phyloP scores from a whole-genome alignment of 2,329 filamentous ascomycete species.

The Xylaria multiplex region DNA sequence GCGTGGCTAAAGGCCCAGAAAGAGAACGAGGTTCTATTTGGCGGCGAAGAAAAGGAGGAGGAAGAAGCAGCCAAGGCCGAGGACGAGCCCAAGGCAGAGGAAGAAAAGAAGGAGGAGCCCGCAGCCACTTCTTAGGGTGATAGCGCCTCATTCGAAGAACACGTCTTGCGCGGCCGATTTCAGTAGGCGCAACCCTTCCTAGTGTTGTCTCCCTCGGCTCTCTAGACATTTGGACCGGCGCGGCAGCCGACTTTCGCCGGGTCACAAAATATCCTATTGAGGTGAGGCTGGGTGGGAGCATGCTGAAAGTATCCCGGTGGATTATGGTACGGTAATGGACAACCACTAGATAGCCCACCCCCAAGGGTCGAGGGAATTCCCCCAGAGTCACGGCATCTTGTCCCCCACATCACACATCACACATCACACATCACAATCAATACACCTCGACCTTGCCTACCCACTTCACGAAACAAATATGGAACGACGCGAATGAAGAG shows the following conservation, averaged over 20 bases:
- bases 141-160: constrained; percentile 7
- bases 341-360: constrained; percentile 36
- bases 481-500: constrained; percentile 26
- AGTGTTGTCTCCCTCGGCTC: constrained; percentile 20
- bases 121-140: constrained; percentile 33
- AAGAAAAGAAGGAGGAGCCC: constrained; percentile 44
- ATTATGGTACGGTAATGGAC: constrained; percentile 41
- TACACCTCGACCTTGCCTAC: constrained; percentile 40
- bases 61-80: constrained; percentile 43
- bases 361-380: constrained; percentile 40
- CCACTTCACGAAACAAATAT: constrained; percentile 24
- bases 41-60: constrained; percentile 48
- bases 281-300: constrained; percentile 33
- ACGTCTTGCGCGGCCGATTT: constrained; percentile 15
- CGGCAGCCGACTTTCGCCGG: constrained; percentile 19
- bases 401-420: constrained; percentile 27
- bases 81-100: constrained; percentile 45
- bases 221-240: constrained; percentile 19
- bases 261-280: constrained; percentile 30
- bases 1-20: constrained; percentile 96
- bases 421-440: constrained; percentile 45
- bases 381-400: constrained; percentile 45
- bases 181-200: constrained; percentile 7
- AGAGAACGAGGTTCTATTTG: constrained; percentile 91
- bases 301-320: constrained; percentile 34